Conservation (phyloP, 202 grass and related monocot genomes). For the Saccharum hybrid region DNA sequence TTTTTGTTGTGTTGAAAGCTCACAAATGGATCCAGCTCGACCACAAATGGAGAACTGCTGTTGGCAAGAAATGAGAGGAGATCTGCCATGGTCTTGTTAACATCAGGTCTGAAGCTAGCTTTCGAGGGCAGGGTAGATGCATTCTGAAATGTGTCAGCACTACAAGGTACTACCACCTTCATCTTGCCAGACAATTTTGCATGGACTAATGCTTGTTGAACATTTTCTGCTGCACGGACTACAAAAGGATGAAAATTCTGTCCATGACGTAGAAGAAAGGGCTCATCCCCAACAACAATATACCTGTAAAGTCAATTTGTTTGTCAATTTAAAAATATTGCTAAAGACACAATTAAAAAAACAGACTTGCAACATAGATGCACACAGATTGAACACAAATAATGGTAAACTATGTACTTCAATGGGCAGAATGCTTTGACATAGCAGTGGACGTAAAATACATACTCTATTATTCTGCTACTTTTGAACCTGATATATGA, state of each 20-base stretch:
- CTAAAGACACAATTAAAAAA: neutral
- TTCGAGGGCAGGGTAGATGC: slow-evolving; percentile 70
- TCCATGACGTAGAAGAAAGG: slow-evolving; percentile 73
- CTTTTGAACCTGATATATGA: neutral
- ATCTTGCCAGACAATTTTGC: slow-evolving; percentile 77
- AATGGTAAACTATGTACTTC: neutral
- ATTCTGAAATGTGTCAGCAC: slow-evolving; percentile 70
- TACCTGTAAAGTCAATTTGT: slow-evolving; percentile 55
- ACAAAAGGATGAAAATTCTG: slow-evolving; percentile 70
- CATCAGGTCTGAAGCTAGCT: slow-evolving; percentile 77
- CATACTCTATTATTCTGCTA: neutral
- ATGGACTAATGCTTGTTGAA: slow-evolving; percentile 69
- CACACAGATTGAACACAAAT: neutral
- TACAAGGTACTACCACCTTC: slow-evolving; percentile 83
- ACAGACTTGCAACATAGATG: neutral
- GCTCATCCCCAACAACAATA: slow-evolving; percentile 81
- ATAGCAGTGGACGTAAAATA: neutral
- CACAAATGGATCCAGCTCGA: slow-evolving; percentile 74
- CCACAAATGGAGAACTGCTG: slow-evolving; percentile 77
- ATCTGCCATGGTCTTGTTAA: slow-evolving; percentile 84
- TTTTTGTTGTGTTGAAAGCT: slow-evolving; percentile 81
- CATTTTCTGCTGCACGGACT: slow-evolving; percentile 71
- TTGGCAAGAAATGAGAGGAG: slow-evolving; percentile 85
- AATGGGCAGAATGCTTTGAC: neutral
- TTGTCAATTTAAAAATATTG: slow-evolving; percentile 24